Base-by-base conservation (phyloP, 495 filamentous ascomycete species). In the Apodospora peruviana region DNA sequence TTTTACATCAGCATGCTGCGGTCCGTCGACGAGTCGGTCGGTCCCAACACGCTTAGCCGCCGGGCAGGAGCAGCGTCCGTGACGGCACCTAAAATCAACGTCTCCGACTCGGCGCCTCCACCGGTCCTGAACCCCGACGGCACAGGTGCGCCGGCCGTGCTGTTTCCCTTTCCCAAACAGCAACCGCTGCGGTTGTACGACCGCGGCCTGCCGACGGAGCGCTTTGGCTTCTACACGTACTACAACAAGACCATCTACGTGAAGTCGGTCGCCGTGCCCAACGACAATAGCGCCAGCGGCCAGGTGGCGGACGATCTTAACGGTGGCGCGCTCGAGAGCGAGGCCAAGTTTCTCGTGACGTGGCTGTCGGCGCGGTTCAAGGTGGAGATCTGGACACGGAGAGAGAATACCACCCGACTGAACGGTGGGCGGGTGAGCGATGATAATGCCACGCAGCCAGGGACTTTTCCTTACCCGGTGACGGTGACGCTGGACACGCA, bases 201-300 rank as follows among this genome's bases (percentile, higher is more conserved):
- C 65, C 84, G 89, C 19, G 90, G 84, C 17, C 66, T 83, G 27
- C 69, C 77, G 2, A 82, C 80, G 0, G 93, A 98, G 61, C 89
- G 95, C 68, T 97, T 94, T 66, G 88, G 88, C 9, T 96, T 96
- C 68, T 96, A 95, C 66, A 86, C 79, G 0, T 95, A 95, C 73
- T 97, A 85, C 66, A 82, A 91, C 65, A 88, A 89, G 54, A 87
- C 86, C 4, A 89, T 94, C 45, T 94, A 90, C 72, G 72, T 90
- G 43, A 76, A 79, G 45, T 80, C 76, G 10, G 58, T 66, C n/a
- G 61, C 55, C 20, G 47, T 65, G 5, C 60, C 67, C 0, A 4
- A 4, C n/a, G 54, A 75, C 17, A 71, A 73, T 34, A 53, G 45
- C 23, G 54, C 42, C 25, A 44, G 22, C 23, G 47, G 43, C 16